Conservation (phyloP, 1,284 basidiomycete species). For the Trichosporon coremiiforme region DNA sequence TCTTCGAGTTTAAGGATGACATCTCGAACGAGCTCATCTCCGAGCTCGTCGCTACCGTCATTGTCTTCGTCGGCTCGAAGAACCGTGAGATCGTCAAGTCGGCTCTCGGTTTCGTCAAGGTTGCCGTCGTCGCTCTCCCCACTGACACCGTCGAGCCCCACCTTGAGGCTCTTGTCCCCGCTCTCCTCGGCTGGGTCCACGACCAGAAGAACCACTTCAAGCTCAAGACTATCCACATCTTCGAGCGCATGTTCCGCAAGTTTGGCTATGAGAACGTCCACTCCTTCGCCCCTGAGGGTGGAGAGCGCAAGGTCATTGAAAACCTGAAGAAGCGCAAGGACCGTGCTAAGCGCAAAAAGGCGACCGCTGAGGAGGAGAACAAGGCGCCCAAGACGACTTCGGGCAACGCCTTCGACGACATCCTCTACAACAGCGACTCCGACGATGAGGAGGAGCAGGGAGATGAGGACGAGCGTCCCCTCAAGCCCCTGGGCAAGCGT, state of each 20-base stretch:
- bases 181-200: conserved; percentile 86
- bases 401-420: conserved; percentile 92
- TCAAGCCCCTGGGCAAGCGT: conserved; percentile 41
- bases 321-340: conserved; percentile 93
- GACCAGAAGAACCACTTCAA: conserved; percentile 99
- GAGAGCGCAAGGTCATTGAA: conserved; percentile 74
- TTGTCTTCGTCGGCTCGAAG: conserved; percentile 86
- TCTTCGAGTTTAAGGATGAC: conserved; percentile 93
- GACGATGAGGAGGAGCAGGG: conserved; percentile 75
- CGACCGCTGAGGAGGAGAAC: conserved; percentile 58
- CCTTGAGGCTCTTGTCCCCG: conserved; percentile 76
- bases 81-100: conserved; percentile 99
- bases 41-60: conserved; percentile 82
- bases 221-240: conserved; percentile 91
- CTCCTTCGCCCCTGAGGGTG: conserved; percentile 61
- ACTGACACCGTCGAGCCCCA: conserved; percentile 71
- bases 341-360: conserved; percentile 76
- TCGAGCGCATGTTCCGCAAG: conserved; percentile 90
- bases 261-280: conserved; percentile 84
- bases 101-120: conserved; percentile 91
- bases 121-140: conserved; percentile 83
- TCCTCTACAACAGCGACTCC: conserved; percentile 89
- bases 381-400: conserved; percentile 59
- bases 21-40: conserved; percentile 75
- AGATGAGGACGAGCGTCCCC: conserved; percentile 58